These are phyloP conservation scores for Exophiala oligosperma DNA, from an alignment of 2,329 filamentous ascomycete genomes.

Conservation along the genomic window DNA sequence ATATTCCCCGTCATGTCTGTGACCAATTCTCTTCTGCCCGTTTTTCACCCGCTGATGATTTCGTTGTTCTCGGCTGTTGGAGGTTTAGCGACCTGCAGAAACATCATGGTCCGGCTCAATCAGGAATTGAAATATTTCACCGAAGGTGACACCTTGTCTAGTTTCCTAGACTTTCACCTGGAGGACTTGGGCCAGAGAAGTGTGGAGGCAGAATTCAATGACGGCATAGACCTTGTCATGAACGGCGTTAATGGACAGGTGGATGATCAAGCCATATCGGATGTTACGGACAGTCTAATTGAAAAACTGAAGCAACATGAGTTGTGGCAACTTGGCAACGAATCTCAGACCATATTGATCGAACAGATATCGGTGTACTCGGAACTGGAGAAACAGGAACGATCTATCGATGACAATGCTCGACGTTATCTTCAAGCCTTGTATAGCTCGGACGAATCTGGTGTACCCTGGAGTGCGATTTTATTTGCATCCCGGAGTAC, in stretches of 20 bases:
- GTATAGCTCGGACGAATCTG: slow-evolving; percentile 73
- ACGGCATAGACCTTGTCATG: slow-evolving; percentile 4
- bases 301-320: slow-evolving; percentile 73
- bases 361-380: slow-evolving; percentile 81
- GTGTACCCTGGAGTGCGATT: slow-evolving; percentile 68
- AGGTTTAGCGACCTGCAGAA: slow-evolving; percentile 70
- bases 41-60: slow-evolving; percentile 88
- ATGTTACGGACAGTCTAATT: slow-evolving; percentile 67
- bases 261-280: slow-evolving; percentile 65
- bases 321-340: slow-evolving; percentile 72
- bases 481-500: slow-evolving; percentile 68
- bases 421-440: slow-evolving; percentile 63
- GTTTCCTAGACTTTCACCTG: slow-evolving; percentile 64
- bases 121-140: slow-evolving; percentile 79
- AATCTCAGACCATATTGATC: slow-evolving; percentile 54
- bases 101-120: slow-evolving; percentile 70
- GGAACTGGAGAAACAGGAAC: slow-evolving; percentile 79
- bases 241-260: slow-evolving; percentile 46
- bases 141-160: slow-evolving; percentile 77
- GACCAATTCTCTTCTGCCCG: slow-evolving; percentile 81
- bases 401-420: slow-evolving; percentile 88
- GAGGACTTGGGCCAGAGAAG: slow-evolving; percentile 50
- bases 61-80: slow-evolving; percentile 80
- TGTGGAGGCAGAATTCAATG: background rate
- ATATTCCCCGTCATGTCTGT: slow-evolving; percentile 39